These are phyloP conservation scores for Ceriops tagal DNA, from an alignment of 345 rosid species.

Conservation along the genomic window DNA sequence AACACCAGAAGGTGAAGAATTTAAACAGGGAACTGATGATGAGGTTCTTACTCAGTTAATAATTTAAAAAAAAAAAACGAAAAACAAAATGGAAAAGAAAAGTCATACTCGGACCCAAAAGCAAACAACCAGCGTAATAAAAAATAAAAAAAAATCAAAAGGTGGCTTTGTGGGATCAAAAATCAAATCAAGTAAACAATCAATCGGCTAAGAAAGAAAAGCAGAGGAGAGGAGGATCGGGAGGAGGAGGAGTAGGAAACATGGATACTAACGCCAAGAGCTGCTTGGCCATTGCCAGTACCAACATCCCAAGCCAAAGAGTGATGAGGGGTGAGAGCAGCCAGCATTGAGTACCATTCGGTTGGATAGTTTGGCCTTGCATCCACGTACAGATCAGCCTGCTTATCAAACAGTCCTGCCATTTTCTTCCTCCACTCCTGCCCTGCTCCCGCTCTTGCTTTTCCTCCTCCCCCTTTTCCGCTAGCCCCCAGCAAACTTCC, in stretches of 20 bases:
- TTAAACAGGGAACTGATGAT: no score
- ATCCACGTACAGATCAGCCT: constrained; percentile 53
- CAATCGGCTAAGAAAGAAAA: no score
- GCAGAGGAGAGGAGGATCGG: not conserved
- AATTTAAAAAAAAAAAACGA: no score
- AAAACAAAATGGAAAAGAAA: no score
- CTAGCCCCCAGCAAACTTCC: no score
- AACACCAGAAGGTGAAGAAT: no score
- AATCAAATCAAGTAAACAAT: no score
- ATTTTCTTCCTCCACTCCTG: constrained; percentile 22
- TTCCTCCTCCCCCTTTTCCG: not conserved
- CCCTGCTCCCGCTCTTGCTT: not conserved
- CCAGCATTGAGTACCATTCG: constrained; percentile 57
- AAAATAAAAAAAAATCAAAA: no score
- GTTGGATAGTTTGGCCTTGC: constrained; percentile 58
- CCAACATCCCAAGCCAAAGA: constrained; percentile 65
- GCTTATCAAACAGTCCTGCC: constrained; percentile 65
- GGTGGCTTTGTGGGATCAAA: no score
- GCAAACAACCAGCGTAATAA: no score
- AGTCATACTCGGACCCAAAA: no score
- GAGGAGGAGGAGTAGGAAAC: not conserved
- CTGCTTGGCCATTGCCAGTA: constrained; percentile 74
- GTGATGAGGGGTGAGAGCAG: constrained; percentile 41
- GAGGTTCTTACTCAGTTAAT: no score
- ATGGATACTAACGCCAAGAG: constrained; percentile 42